A percentile compares a stretch with the other conserved stretches of the same genome.
phyloP scores from a whole-genome alignment of 495 filamentous ascomycete species.

The Hypomontagnella monticulosa region DNA sequence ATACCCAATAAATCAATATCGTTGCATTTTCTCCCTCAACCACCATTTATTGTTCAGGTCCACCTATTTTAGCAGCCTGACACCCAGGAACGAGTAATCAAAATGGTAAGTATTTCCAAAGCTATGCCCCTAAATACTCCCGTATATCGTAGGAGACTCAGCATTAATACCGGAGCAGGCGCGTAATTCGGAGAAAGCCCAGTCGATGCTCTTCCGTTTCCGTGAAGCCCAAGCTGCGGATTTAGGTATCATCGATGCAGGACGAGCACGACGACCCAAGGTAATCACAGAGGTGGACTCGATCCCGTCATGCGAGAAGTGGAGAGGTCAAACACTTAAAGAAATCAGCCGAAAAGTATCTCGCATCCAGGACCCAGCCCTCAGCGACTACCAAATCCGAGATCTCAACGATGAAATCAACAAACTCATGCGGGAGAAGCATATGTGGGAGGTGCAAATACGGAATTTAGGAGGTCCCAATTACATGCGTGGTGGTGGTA shows the following conservation, averaged over 20 bases:
- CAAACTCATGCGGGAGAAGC: conserved; percentile 97
- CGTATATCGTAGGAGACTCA: background rate
- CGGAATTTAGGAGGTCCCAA: conserved; percentile 93
- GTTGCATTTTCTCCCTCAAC: conserved; percentile 6
- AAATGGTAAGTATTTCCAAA: conserved; percentile 45
- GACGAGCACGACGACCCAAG: conserved; percentile 89
- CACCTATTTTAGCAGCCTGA: background rate
- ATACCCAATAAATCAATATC: conserved; percentile 10
- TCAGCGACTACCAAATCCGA: conserved; percentile 95
- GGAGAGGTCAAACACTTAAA: conserved; percentile 97
- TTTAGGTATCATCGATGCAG: conserved; percentile 92
- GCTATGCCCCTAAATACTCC: background rate
- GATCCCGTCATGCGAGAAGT: conserved; percentile 93
- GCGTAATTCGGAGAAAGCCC: conserved; percentile 94
- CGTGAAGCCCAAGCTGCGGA: conserved; percentile 96
- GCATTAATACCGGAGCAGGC: conserved; percentile 50
- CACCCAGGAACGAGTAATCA: conserved; percentile 16
- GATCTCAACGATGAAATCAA: conserved; percentile 99
- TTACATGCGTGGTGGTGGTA: conserved; percentile 92
- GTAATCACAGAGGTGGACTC: conserved; percentile 82
- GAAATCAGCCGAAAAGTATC: conserved; percentile 96
- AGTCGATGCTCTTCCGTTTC: conserved; percentile 99
- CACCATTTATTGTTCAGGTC: background rate
- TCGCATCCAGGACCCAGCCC: conserved; percentile 87
- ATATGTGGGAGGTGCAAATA: conserved; percentile 98